These are phyloP conservation scores for Lyophyllum decastes DNA, from an alignment of 768 basidiomycete species.

Conservation along the genomic window DNA sequence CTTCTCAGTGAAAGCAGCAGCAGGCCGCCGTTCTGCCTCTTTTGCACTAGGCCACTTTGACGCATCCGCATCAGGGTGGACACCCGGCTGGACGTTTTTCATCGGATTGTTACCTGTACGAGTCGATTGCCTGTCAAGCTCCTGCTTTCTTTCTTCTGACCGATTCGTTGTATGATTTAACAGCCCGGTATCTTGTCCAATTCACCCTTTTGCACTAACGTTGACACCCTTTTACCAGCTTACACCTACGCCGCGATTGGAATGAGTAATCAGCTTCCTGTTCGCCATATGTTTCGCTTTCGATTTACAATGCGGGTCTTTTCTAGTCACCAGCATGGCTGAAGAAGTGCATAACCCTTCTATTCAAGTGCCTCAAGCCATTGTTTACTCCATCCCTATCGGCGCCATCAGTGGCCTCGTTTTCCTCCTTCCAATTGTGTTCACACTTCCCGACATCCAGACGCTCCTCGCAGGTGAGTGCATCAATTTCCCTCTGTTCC, in stretches of 20 bases:
- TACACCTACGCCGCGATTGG: slow-evolving; percentile 63
- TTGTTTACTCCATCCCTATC: slow-evolving; percentile 56
- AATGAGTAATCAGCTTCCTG: slow-evolving; percentile 46
- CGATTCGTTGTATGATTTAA: background rate
- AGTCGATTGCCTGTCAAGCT: background rate
- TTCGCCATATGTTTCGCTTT: background rate
- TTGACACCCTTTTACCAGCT: slow-evolving; percentile 23
- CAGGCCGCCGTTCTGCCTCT: slow-evolving; percentile 51
- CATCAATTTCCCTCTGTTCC: background rate
- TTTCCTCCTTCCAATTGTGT: slow-evolving; percentile 63
- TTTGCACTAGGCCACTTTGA: slow-evolving; percentile 64
- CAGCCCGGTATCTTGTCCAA: slow-evolving; percentile 32
- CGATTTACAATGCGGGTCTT: background rate
- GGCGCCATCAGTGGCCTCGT: slow-evolving; percentile 50
- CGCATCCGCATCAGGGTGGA: slow-evolving; percentile 66
- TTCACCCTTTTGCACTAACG: background rate
- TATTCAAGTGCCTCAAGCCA: slow-evolving; percentile 53
- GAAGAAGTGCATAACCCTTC: slow-evolving; percentile 67
- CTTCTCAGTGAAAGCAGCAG: slow-evolving; percentile 57
- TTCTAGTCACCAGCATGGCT: slow-evolving; percentile 62
- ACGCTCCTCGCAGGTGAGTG: slow-evolving; percentile 51
- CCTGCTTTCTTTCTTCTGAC: slow-evolving; percentile 3
- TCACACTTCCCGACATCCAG: slow-evolving; percentile 60
- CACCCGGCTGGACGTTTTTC: slow-evolving; percentile 69
- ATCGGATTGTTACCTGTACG: slow-evolving; percentile 61